Percentiles rank a stretch among this genome's conserved stretches.
Conservation (phyloP, 202 grass and related monocot species). For the Dendrocalamus latiflorus region DNA sequence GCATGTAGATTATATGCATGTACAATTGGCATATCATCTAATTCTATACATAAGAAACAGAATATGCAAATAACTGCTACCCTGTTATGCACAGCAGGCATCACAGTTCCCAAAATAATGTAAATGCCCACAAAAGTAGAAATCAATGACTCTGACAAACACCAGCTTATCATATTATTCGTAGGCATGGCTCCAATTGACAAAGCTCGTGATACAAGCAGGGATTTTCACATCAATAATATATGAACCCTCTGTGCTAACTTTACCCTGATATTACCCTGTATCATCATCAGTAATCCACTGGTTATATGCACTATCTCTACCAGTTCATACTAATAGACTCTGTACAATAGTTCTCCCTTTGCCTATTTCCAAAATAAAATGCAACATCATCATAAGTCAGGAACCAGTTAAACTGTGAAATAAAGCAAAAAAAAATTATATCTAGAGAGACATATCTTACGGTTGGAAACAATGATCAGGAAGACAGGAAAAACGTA, state of each 20-base stretch:
- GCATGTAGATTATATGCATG: neutral
- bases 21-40: neutral
- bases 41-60: neutral
- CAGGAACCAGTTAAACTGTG: neutral
- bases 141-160: neutral
- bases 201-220: neutral
- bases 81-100: neutral
- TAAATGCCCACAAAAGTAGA: neutral
- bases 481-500: neutral
- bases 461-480: neutral
- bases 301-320: neutral
- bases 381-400: neutral
- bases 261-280: too few relatives aligned
- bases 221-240: neutral
- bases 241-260: neutral
- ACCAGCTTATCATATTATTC: neutral
- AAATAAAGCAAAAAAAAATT: neutral
- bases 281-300: neutral
- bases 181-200: neutral
- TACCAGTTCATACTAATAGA: neutral
- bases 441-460: neutral
- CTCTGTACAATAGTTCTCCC: neutral
- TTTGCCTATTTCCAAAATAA: neutral
- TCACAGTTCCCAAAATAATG: neutral
- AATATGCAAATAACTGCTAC: neutral